Conservation (phyloP, 768 basidiomycete species). For the Rhodotorula graminis region DNA sequence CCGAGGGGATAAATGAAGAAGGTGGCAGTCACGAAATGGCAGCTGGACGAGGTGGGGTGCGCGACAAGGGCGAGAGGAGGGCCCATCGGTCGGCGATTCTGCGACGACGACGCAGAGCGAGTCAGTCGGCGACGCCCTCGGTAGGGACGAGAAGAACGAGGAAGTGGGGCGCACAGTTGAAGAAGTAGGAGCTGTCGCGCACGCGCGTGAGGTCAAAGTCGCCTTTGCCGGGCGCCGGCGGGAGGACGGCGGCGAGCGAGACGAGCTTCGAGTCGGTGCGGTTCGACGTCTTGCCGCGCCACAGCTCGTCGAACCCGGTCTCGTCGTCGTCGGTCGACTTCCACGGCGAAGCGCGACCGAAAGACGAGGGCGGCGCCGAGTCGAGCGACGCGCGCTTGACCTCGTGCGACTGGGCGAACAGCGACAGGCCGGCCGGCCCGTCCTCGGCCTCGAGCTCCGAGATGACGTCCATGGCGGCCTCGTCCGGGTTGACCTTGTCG, state of each 20-base stretch:
- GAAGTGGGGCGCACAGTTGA: conserved; percentile 44
- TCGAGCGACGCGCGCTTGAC: conserved; percentile 12
- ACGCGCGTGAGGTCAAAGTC: conserved; percentile 76
- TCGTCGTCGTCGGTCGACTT: background rate
- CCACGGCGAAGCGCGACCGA: background rate
- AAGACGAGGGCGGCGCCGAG: background rate
- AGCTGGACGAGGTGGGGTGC: background rate
- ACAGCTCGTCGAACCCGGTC: conserved; percentile 14
- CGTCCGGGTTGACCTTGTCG: background rate
- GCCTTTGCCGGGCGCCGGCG: conserved; percentile 77
- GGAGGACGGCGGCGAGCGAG: conserved; percentile 66
- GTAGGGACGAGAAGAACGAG: background rate
- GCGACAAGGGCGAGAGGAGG: background rate
- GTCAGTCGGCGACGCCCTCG: no score
- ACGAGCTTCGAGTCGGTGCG: conserved; percentile 54
- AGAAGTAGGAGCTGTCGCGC: conserved; percentile 82
- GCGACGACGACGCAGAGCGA: background rate
- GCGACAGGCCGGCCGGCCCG: conserved; percentile 23
- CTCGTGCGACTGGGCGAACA: conserved; percentile 21
- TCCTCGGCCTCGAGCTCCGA: conserved; percentile 39
- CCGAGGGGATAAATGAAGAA: background rate
- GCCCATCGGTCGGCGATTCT: background rate
- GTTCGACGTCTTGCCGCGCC: conserved; percentile 7
- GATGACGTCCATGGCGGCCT: conserved; percentile 6
- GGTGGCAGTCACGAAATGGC: background rate